A percentile compares a stretch with the other conserved stretches of the same genome.
Evolutionary conservation across 2,329 filamentous ascomycete species (phyloP).

Genomic region (Diaporthe sp.): DNA sequence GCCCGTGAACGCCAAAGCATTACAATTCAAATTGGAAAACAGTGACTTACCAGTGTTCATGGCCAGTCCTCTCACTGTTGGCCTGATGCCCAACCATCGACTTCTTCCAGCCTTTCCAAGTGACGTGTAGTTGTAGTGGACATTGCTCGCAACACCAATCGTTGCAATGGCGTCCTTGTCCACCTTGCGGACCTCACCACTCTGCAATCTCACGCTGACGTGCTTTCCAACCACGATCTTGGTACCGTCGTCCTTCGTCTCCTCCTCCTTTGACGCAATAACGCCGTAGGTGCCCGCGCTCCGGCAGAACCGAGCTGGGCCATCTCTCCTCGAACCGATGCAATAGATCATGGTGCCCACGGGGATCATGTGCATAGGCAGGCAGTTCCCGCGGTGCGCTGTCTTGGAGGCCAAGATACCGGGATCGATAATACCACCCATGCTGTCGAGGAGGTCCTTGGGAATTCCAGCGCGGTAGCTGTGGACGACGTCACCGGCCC

Average conservation of each 20-base stretch:
- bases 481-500: constrained; percentile 90
- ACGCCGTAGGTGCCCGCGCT: constrained; percentile 94
- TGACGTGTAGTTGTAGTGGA: constrained; percentile 88
- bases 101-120: constrained; percentile 95
- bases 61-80: constrained; percentile 95
- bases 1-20: background rate
- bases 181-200: constrained; percentile 90
- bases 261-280: constrained; percentile 89
- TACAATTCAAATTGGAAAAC: background rate
- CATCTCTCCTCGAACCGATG: constrained; percentile 80
- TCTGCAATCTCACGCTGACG: constrained; percentile 88
- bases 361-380: constrained; percentile 95
- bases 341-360: constrained; percentile 94
- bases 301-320: constrained; percentile 89
- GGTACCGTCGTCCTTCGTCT: constrained; percentile 70
- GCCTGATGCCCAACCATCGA: constrained; percentile 93
- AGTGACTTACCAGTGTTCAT: constrained; percentile 88
- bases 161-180: constrained; percentile 95
- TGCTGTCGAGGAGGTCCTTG: constrained; percentile 84
- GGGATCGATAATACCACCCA: constrained; percentile 93
- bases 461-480: constrained; percentile 94
- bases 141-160: constrained; percentile 93
- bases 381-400: constrained; percentile 92
- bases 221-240: constrained; percentile 78
- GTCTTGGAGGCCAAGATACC: constrained; percentile 97